Base-by-base conservation (phyloP, 1,139 yeast genomes). In the Zhuliangozyma blackwelliae region DNA sequence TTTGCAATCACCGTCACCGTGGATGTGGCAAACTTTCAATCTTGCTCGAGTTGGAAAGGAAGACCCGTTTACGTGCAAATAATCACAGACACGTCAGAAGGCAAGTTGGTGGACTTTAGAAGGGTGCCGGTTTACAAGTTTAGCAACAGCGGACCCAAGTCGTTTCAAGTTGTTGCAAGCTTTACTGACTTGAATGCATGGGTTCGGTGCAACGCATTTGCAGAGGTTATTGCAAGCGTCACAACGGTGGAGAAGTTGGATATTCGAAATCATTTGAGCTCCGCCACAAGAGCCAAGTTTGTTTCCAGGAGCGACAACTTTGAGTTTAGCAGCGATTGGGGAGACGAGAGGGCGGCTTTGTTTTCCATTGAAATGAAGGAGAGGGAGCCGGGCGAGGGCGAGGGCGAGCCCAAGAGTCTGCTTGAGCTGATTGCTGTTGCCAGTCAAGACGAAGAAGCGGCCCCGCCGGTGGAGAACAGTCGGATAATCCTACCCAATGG, bases 171-270 rank as follows among this genome's bases (percentile, higher is more conserved):
- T 3, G 40, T 41, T 1, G 40, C 55, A 2, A 38, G 40, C 1
- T 26, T 68, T 1, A 31, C 31, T 0, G 39, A 46, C 10, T 35
- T 28, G 7, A 37, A 39, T 2, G 57, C 55, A 23, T 34, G 22
- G 5, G 45, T 68, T 1, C 50, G 46, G 22, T 53, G 63, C 30
- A 44, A 47, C 10, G 45, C 63, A 2, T 50, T 54, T 27, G 60
- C 68, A 39, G 73, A 67, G 34, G 65, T 60, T 28, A 51, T 72
- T 30, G 72, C 70, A 5, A 68, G 70, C 7, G 57, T 40, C 7
- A 48, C 12, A 34, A 29, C 11, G 16, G 16, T 16, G 16, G 16
- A 3, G 4, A 16, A 16, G 16, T 16, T 16, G 16, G 16, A 16
- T 16, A 16, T 16, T 16, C 16, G 16, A 16, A 16, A 4, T 16